Base-by-base conservation (phyloP, 768 basidiomycete species). In the Boletus subparvulus region DNA sequence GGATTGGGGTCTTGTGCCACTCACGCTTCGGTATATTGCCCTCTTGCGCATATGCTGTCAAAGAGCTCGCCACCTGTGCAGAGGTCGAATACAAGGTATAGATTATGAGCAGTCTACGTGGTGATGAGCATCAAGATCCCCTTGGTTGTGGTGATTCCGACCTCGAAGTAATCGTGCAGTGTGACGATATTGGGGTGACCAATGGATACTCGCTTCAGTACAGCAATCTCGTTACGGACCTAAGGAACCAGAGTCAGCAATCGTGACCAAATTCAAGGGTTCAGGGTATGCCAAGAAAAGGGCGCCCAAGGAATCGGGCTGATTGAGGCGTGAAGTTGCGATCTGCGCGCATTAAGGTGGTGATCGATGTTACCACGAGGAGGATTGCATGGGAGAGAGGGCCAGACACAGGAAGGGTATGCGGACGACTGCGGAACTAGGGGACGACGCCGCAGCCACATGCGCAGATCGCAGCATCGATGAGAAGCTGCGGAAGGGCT, bases 51-150 rank as follows among this genome's bases (percentile, higher is more conserved):
- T 78, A 99, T 98, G 48, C 96, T 84, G 73, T 99, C 96, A 66
- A 99, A 98, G n/a, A 99, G 85, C 73, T 99, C 96, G 43, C 96
- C 95, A 50, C 95, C 94, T 3, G 92, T 94, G 77, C 96, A 98
- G 10, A 98, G 84, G 74, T 98, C 96, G 73, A 97, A 97, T 63
- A 87, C 87, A 54, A 98, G 88, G 74, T 98, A 94, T 46, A 97
- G 82, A 66, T 96, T 97, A 73, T 95, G 90, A 10, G 92, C 76
- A 30, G 94, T 97, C 88, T 92, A 62, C 3, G 28, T 16, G 52
- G 47, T 26, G 39, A 57, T 51, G 50, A 61, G 32, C 7, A 26
- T 16, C 45, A 9, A 6, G 28, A 33, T 46, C 35, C 13, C 0
- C 50, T 60, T 50, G 21, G 30, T 16, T 41, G n/a, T 19, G 16